Base-by-base conservation (phyloP, 2,329 filamentous ascomycete species). In the Zasmidium angulare region DNA sequence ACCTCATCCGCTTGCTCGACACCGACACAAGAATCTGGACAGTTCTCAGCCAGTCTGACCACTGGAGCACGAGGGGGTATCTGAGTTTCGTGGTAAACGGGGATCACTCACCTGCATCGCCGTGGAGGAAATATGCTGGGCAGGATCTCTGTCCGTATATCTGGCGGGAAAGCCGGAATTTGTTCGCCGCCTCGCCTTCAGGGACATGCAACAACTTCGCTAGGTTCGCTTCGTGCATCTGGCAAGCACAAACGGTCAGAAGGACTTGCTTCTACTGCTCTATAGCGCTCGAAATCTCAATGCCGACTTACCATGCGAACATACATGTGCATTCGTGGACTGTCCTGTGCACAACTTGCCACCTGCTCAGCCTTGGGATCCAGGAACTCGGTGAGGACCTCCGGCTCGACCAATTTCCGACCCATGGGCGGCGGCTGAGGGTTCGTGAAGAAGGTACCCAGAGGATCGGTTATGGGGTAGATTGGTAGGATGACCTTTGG, bases 381-480 rank as follows among this genome's bases (percentile, higher is more conserved):
- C 7, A 70, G 53, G 46, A 64, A 69, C 12, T 63, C 58, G 10
- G 58, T 36, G 4, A 72, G 19, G 1, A 60, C 58, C 29, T 66
- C 59, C 11, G 55, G 55, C 1, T 63, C 60, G 11, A 62, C 59
- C 12, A 55, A 24, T 12, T 50, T 19, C 40, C 62, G 50, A 17
- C 64, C 68, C 49, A 65, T 58, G 0, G 67, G 58, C n/a, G 58
- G 63, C 2, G 68, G 67, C 47, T 72, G 69, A 1, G 66, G 61
- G 31, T 62, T 70, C 1, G 65, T 70, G 58, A 72, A 72, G 61
- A 70, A 72, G 2, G 58, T 62, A 2, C 70, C 70, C 9, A 72
- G 53, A 1, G 70, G 70, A 60, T 72, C 70, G 14, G 70, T 71
- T 47, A 72, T 72, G 22, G 70, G 69, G 46, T 72, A 72, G 26